phyloP scores from a whole-genome alignment of 2,329 filamentous ascomycete genomes.

The Colletotrichum kahawae region DNA sequence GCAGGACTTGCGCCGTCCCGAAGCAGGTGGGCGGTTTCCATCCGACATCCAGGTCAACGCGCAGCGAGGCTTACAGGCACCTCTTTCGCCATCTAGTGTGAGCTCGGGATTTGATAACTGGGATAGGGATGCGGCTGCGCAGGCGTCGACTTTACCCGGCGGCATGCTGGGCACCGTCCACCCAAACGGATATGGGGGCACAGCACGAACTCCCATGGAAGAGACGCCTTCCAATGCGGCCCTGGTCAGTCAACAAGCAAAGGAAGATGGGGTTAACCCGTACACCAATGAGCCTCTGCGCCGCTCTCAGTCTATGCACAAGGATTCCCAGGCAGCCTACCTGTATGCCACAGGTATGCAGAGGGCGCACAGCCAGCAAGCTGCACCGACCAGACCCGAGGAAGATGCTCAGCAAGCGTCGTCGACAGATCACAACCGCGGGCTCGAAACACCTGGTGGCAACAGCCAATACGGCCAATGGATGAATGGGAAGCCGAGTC shows the following conservation, averaged over 20 bases:
- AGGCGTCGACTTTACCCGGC: conserved; percentile 57
- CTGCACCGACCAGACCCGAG: neutral
- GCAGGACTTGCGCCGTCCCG: conserved; percentile 70
- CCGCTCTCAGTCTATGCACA: neutral
- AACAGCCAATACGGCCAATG: conserved; percentile 19
- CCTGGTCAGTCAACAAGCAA: conserved; percentile 54
- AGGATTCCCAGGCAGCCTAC: neutral
- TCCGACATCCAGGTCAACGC: conserved; percentile 87
- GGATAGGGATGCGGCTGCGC: conserved; percentile 65
- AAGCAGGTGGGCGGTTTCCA: conserved; percentile 96
- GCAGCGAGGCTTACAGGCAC: conserved; percentile 78
- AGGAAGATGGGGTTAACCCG: conserved; percentile 62
- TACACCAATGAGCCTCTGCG: conserved; percentile 54
- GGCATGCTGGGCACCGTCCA: neutral
- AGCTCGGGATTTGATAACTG: conserved; percentile 63
- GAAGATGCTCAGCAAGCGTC: neutral
- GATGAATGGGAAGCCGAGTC: conserved; percentile 3
- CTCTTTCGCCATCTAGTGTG: conserved; percentile 81
- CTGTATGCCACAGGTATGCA: neutral
- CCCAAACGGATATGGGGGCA: conserved; percentile 49
- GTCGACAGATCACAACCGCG: neutral
- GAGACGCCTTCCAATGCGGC: conserved; percentile 56
- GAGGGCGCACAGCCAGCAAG: neutral
- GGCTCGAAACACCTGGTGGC: conserved; percentile 13
- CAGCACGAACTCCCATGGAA: conserved; percentile 49